A percentile compares a stretch with the other conserved stretches of the same genome.
Evolutionary conservation across 768 basidiomycete genomes (phyloP).

Genomic region (Tricholoma sp.): DNA sequence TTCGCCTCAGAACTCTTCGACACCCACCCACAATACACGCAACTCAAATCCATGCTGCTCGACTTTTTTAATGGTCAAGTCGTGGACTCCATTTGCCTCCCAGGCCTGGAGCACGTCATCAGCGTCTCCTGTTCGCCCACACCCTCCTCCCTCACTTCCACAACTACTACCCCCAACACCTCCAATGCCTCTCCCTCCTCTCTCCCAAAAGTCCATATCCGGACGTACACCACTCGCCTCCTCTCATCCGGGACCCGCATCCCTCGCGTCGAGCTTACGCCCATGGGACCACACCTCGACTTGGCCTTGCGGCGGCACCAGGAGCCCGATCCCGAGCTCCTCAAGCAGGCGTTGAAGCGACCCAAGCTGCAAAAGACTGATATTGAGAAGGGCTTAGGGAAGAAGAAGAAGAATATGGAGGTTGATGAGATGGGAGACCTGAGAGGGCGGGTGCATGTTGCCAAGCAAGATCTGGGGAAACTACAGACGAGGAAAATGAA

Average conservation of each 20-base stretch:
- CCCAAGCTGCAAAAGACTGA: slow-evolving; percentile 89
- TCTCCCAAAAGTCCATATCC: slow-evolving; percentile 83
- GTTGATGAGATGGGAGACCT: slow-evolving; percentile 98
- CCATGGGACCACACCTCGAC: slow-evolving; percentile 92
- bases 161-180: slow-evolving; percentile 29
- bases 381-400: slow-evolving; percentile 81
- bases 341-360: slow-evolving; percentile 75
- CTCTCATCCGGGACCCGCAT: slow-evolving; percentile 73
- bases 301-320: slow-evolving; percentile 71
- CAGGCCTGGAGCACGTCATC: slow-evolving; percentile 85
- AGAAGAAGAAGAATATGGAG: slow-evolving; percentile 91
- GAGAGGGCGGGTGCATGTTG: slow-evolving; percentile 85
- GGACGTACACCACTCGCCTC: slow-evolving; percentile 75
- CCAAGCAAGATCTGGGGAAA: slow-evolving; percentile 79
- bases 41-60: slow-evolving; percentile 88
- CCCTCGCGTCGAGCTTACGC: slow-evolving; percentile 76
- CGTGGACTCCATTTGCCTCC: slow-evolving; percentile 76
- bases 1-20: slow-evolving; percentile 96
- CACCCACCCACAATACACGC: slow-evolving; percentile 85
- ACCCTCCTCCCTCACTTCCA: slow-evolving; percentile 45
- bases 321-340: slow-evolving; percentile 69
- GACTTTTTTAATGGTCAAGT: slow-evolving; percentile 88
- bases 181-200: slow-evolving; percentile 32
- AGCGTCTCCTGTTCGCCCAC: slow-evolving; percentile 72
- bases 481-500: slow-evolving; percentile 97